Evolutionary conservation across 1,284 basidiomycete genomes (phyloP).

Genomic region (Singerocomus inundabilis): DNA sequence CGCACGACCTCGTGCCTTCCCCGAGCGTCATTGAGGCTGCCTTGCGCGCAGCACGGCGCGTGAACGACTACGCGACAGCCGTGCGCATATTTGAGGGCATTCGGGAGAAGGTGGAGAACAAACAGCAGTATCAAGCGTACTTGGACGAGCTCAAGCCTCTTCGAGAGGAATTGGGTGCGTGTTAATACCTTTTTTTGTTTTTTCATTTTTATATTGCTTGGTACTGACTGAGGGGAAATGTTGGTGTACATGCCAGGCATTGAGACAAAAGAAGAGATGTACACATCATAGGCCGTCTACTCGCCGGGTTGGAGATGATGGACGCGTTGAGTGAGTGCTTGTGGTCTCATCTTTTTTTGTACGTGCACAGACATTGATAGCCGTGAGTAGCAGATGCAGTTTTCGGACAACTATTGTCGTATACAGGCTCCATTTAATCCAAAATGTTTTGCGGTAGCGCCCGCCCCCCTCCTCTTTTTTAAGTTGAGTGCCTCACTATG

Average conservation of each 20-base stretch:
- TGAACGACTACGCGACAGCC: conserved; percentile 96
- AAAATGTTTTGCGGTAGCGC: conserved; percentile 7
- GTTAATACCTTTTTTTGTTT: not conserved
- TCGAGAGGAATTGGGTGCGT: conserved; percentile 85
- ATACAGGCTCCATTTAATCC: conserved; percentile 23
- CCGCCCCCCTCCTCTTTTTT: too few relatives aligned
- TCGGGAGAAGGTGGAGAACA: conserved; percentile 94
- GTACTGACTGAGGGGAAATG: not conserved
- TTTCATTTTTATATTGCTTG: not conserved
- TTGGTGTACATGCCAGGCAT: conserved; percentile 33
- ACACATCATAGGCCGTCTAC: conserved; percentile 24
- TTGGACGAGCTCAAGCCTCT: conserved; percentile 83
- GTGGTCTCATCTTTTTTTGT: not conserved
- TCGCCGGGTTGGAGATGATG: conserved; percentile 8
- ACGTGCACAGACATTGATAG: conserved; percentile 9
- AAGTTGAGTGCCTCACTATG: too few relatives aligned
- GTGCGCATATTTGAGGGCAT: conserved; percentile 93
- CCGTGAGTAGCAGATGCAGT: conserved; percentile 26
- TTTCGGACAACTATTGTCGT: conserved; percentile 21
- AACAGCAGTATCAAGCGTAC: conserved; percentile 89
- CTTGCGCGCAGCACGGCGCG: conserved; percentile 84
- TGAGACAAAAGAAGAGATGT: conserved; percentile 46
- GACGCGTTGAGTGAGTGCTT: conserved; percentile 20
- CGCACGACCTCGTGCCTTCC: conserved; percentile 95
- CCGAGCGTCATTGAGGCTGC: conserved; percentile 89